Evolutionary conservation across 177 flowering plant genomes (phyloP), one percentile per base, ranked within the genome.

Genomic region (Vitis hybrid): DNA sequence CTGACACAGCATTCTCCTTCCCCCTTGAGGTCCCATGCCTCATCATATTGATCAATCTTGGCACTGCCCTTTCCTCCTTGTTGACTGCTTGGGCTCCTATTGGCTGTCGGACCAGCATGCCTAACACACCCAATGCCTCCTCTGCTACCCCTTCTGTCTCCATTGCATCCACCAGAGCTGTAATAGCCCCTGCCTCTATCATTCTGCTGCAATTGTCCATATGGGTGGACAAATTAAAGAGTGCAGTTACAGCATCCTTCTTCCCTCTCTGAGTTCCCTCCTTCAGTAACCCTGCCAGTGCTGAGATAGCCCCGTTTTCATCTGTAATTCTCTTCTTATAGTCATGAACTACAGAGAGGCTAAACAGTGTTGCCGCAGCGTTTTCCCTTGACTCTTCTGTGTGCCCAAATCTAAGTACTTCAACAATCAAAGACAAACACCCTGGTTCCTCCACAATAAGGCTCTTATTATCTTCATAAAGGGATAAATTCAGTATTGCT

Each of bases 341-440:
- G 57, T 87, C 92, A 70, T 92, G 95, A 62, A 91, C 91, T 1
- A 94, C 92, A 3, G 98, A 94, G 11, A 96, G 88, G 76, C 99
- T 96, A 73, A 96, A 96, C 70, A 96, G 79, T 3, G 98, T 88
- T 1, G 99, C 99, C 5, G 99, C 99, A 56, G 99, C 97, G 73
- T 96, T 96, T 77, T 92, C 99, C 74, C 90, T 82, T 24, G 96
- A 93, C 68, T 91, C 97, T 0, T 81, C 81, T 1, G 93, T 92
- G 63, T 74, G 75, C 52, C 99, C 99, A 61, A 73, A 74, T 66
- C 84, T 83, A 62, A 96, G 67, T 55, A 94, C 98, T 18, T 78
- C 79, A 50, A 92, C 94, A 27, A 96, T 87, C 0, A 90, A 81
- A 30, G 74, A 72, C 70, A 96, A 75, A 74, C 97, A 92, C 21